Evolutionary conservation across 805 yeast species (phyloP).

Genomic region (Cyberlindnera samutprakarnensis): DNA sequence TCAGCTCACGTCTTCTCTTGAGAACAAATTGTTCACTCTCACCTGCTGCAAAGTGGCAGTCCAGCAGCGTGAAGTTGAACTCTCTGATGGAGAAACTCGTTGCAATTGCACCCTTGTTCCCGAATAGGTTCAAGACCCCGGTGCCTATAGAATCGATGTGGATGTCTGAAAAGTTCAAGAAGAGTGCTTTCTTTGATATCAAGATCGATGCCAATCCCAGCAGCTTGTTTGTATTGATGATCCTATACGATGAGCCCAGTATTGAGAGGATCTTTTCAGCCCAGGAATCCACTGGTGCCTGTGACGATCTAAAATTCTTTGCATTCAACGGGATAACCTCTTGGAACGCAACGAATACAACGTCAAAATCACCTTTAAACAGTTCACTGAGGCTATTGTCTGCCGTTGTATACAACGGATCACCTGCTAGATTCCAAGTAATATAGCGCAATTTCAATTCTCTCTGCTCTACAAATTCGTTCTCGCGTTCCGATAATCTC

Average conservation of each 20-base stretch:
- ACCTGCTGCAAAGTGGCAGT: conserved; percentile 52
- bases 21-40: conserved; percentile 28
- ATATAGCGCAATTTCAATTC: conserved; percentile 22
- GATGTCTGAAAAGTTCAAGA: conserved; percentile 32
- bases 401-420: conserved; percentile 15
- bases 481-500: conserved; percentile 11
- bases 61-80: conserved; percentile 29
- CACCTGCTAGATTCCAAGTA: conserved; percentile 34
- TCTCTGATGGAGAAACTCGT: conserved; percentile 32
- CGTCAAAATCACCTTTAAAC: conserved; percentile 18
- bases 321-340: conserved; percentile 44
- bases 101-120: conserved; percentile 53
- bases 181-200: conserved; percentile 27
- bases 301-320: conserved; percentile 27
- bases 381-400: conserved; percentile 15
- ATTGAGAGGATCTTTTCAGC: conserved; percentile 17
- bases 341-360: conserved; percentile 39
- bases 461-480: conserved; percentile 13
- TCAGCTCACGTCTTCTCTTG: conserved; percentile 37
- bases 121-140: conserved; percentile 50
- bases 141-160: conserved; percentile 42
- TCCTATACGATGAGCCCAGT: conserved; percentile 23
- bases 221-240: conserved; percentile 38
- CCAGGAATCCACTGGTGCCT: conserved; percentile 28
- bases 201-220: conserved; percentile 45